Base-by-base conservation (phyloP, 306 rosid species). In the Prinsepia uniflora region DNA sequence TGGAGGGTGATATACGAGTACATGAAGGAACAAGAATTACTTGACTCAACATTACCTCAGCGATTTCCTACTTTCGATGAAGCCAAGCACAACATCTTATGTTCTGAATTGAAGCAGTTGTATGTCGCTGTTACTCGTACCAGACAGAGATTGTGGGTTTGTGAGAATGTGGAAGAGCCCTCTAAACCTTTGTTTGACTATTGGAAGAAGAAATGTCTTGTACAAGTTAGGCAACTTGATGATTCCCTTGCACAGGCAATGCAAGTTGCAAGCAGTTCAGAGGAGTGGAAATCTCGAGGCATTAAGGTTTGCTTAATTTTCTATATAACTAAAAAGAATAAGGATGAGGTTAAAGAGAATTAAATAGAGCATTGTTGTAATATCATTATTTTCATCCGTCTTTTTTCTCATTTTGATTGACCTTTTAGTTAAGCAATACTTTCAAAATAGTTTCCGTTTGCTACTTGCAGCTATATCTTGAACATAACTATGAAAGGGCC, bases 91-190 rank as follows among this genome's bases (percentile, higher is more conserved):
- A 84, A 84, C 77, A 73, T 84, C 36, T 63, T 90, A 61, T 90
- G 96, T 75, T 88, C 95, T 34, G 92, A 90, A 73, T 71, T 90
- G 41, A 90, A 90, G 75, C 95, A 84, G 57, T 59, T 90, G 13
- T 90, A 88, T 65, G 95, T 86, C 11, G 92, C 96, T 63, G 83
- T 90, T 18, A 90, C 95, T 49, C 87, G 92, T 11, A 86, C 96
- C 6, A 88, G 91, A 72, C 94, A 88, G 44, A 82, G 96, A 44
- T 76, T 88, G 64, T 90, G 96, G 96, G 81, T 90, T 34, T 84
- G 89, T 42, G 96, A 90, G 70, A 85, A 73, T 66, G 30, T 20
- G 30, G 82, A 78, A 8, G 88, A 83, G 15, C 50, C 20, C 14
- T 56, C 61, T 39, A 56, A 56, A 24, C 61, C 61, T 2, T 19